phyloP scores from a whole-genome alignment of 352 stramenopile genomes.

The Globisporangium barbulae region DNA sequence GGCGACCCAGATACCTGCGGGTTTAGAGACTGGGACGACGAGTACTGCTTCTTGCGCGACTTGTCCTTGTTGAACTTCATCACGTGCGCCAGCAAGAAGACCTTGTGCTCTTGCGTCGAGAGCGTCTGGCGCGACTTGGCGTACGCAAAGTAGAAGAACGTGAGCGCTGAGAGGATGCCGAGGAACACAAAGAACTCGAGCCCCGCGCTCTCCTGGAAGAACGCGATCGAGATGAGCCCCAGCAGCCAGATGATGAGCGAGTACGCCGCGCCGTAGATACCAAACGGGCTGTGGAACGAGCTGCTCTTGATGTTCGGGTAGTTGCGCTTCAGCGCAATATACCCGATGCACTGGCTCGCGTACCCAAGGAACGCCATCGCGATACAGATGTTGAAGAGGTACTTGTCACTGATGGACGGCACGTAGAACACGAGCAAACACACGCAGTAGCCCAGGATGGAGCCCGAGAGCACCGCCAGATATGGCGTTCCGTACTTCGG shows the following conservation, averaged over 20 bases:
- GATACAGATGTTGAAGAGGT: conserved; percentile 37
- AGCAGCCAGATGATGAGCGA: conserved; percentile 28
- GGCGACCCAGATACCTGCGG: background rate
- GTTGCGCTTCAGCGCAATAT: conserved; percentile 27
- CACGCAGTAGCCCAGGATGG: conserved; percentile 21
- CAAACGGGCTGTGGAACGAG: conserved; percentile 33
- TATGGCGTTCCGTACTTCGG: conserved; percentile 19
- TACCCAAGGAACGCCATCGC: conserved; percentile 28
- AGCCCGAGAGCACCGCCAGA: conserved; percentile 22
- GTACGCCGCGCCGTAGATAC: conserved; percentile 25
- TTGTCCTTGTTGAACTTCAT: conserved; percentile 26
- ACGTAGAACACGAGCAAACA: conserved; percentile 24
- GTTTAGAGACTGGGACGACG: background rate
- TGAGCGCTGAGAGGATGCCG: conserved; percentile 17
- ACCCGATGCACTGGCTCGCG: conserved; percentile 28
- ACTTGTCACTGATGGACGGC: conserved; percentile 15
- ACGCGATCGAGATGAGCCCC: conserved; percentile 22
- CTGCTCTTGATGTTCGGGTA: conserved; percentile 27
- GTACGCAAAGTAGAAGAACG: conserved; percentile 27
- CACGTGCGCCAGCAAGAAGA: conserved; percentile 34
- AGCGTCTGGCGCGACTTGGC: conserved; percentile 29
- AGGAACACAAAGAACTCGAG: conserved; percentile 20
- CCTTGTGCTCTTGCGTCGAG: conserved; percentile 29
- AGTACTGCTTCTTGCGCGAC: conserved; percentile 14
- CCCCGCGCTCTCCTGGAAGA: conserved; percentile 27